Base-by-base conservation (phyloP, 331 rosid genomes). In the Malus hybrid region DNA sequence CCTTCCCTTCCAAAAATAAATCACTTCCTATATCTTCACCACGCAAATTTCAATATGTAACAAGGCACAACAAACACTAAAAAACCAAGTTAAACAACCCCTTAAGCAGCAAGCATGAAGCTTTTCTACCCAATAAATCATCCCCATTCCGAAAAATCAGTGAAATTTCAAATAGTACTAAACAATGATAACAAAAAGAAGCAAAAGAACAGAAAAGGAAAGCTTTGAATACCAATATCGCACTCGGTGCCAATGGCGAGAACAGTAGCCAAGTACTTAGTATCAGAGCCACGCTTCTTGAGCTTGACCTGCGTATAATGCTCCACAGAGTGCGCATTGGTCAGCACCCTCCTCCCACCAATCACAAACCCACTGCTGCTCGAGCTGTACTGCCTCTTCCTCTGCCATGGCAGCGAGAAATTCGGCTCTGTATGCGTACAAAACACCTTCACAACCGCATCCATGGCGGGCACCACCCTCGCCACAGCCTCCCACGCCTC, bases 361-460 rank as follows among this genome's bases (percentile, higher is more conserved):
- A 86, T 82, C 63, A 86, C 87, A 76, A 86, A 86, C 29, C 89
- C 89, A 66, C 89, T 86, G 28, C 89, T 86, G 68, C 85, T 82
- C 3, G 89, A 86, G 78, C 89, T 83, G 55, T 77, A 86, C 75
- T 86, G 89, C 79, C 85, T 65, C 82, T 82, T 86, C 70, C 89
- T 77, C 89, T 86, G 89, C 89, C 89, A 86, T 3, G 89, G 89
- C 60, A 86, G 81, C 18, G 89, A 86, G 66, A 86, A 86, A 81
- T 86, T 86, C 12, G 89, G 89, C 74, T 86, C 87, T 7, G 89
- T 86, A 56, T 86, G 89, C 19, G 76, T 80, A 65, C 89, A 82
- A 46, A 86, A 82, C 42, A 86, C 89, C 75, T 86, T 86, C 79
- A 86, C 89, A 79, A 86, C 89, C 10, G 89, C 79, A 63, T 86